Evolutionary conservation across 495 filamentous ascomycete genomes (phyloP), one percentile per base, ranked within the genome.

Genomic region (Hypoxylon perforatum): DNA sequence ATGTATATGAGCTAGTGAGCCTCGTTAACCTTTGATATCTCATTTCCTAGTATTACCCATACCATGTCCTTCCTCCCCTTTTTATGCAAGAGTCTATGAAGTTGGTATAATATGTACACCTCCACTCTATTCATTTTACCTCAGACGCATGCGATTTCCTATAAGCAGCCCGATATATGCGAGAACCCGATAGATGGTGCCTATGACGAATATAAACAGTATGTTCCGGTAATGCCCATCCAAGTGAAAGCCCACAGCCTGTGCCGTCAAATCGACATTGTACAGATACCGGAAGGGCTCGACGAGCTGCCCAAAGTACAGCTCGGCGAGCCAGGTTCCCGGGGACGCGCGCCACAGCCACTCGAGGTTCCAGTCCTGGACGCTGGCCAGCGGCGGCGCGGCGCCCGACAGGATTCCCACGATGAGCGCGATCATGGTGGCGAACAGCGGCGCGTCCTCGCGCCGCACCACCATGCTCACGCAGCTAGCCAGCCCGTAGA

Each of bases 271-370:
- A 8, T 80, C 74, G 39, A 82, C 74, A 41, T 81, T 49, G 68
- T 82, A 81, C 39, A 85, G 63, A 69, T 84, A 84, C 1, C 53
- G 66, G 36, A 84, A 74, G 0, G 83, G 83, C 41, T 60, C 59
- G 14, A 84, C 64, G 54, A 84, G 76, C 64, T 81, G 73, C 1
- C 76, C 78, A 53, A 85, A 82, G 64, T 86, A 87, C 8, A 80
- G 74, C 69, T 88, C 84, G 2, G 82, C 77, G n/a, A 87, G 75
- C 85, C 85, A 88, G 10, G 82, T 82, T 10, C 78, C 85, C 1
- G 85, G 85, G 17, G 76, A 80, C 4, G 69, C 41, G 11, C 83
- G 74, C 85, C 85, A 88, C 22, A 87, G 69, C 85, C 83, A 87
- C 39, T 75, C 79, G 36, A 88, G 38, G 47, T 85, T 77, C 86